Percentiles rank a stretch among this genome's conserved stretches.
These are phyloP conservation scores for Cyclaneusma minus DNA, from an alignment of 2,329 filamentous ascomycete genomes.

Conservation along the genomic window DNA sequence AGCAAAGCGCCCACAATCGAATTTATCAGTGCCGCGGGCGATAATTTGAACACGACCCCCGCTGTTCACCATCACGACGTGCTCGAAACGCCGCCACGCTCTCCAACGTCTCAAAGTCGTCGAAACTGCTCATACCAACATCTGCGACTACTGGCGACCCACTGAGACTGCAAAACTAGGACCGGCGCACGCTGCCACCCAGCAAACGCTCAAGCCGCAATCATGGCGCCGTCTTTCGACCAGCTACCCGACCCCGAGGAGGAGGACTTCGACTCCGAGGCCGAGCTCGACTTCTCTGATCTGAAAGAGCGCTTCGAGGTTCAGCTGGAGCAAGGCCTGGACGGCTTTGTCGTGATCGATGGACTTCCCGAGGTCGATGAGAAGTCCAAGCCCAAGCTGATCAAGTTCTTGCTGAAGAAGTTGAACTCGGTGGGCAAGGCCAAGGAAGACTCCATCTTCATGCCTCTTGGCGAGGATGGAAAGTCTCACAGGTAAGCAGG, in stretches of 20 bases:
- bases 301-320: constrained; percentile 91
- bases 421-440: constrained; percentile 73
- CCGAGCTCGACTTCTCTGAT: constrained; percentile 91
- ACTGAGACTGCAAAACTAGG: too few relatives aligned
- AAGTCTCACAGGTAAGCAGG: constrained; percentile 65
- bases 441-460: constrained; percentile 75
- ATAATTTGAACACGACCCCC: too few relatives aligned
- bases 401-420: constrained; percentile 94
- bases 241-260: constrained; percentile 84
- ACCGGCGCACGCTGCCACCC: too few relatives aligned
- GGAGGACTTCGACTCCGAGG: constrained; percentile 71
- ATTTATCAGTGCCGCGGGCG: too few relatives aligned
- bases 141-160: too few relatives aligned
- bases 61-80: too few relatives aligned
- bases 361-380: constrained; percentile 80
- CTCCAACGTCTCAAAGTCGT: too few relatives aligned
- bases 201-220: constrained; percentile 24
- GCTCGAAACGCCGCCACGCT: too few relatives aligned
- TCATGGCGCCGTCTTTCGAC: constrained; percentile 89
- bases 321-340: constrained; percentile 86
- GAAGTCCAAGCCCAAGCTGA: constrained; percentile 82
- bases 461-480: constrained; percentile 81
- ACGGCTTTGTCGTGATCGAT: constrained; percentile 92
- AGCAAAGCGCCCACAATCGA: too few relatives aligned
- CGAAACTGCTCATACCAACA: too few relatives aligned